Base-by-base conservation (phyloP, 768 basidiomycete species). In the Lactarius sanguifluus region DNA sequence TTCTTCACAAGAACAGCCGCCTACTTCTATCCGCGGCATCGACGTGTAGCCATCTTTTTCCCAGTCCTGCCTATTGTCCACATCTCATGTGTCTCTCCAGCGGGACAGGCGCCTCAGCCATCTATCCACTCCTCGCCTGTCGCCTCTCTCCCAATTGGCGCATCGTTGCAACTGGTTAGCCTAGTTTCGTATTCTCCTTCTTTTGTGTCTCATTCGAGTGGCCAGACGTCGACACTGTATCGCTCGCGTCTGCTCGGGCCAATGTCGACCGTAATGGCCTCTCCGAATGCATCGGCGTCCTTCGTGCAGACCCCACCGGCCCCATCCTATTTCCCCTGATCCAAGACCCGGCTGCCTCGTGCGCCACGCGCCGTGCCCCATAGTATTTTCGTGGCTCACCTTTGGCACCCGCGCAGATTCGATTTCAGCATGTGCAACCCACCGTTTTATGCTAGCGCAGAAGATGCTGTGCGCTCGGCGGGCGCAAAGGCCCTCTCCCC, bases 401-500 rank as follows among this genome's bases (percentile, higher is more conserved):
- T 13, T 23, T 52, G 13, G 23, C 12, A 32, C 40, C 9, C 12
- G 12, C 59, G 13, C 61, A 86, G 84, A 4, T 86, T 87, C 71
- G 85, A 90, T 64, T 94, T 96, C 70, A 86, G 88, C 0, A 93
- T 98, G 87, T 98, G 96, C 77, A 99, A 98, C 75, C 96, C 96
- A 0, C 96, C 96, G 0, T 99, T 99, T 76, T 98, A 97, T 73
- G 74, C 80, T n/a, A 91, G 87, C 64, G 72, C 75, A 1, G 85
- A 87, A 36, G 96, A 98, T 65, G 82, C 94, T 9, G 69, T 72
- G 0, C 73, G 76, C 2, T 87, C 86, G 2, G 84, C 86, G 0
- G 81, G 82, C 23, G 77, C 78, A 7, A 98, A 98, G 71, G 84
- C 85, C 57, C 75, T 80, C 16, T 79, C 77, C 7, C 90, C 96